Percentiles rank a stretch among this genome's conserved stretches.
Conservation (phyloP, 495 filamentous ascomycete species). For the Penicillium salamii region DNA sequence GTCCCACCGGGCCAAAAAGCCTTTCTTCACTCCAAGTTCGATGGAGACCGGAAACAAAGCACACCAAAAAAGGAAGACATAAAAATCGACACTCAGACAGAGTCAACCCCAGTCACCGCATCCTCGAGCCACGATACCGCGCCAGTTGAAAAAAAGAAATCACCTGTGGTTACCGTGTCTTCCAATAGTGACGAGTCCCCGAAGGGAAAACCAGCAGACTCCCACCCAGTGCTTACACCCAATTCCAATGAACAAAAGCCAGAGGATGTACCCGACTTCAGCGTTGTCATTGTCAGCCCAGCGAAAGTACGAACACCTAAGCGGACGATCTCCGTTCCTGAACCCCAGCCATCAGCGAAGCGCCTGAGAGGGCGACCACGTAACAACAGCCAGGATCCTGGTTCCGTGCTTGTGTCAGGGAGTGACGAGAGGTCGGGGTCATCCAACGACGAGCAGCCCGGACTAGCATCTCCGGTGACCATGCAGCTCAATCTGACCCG, state of each 20-base stretch:
- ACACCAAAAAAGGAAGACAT: not conserved
- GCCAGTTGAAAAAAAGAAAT: not conserved
- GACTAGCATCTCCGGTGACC: not conserved
- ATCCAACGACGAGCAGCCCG: not conserved
- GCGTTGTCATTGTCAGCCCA: conserved; percentile 19
- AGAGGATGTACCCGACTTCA: not conserved
- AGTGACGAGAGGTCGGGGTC: not conserved
- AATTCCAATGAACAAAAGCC: not conserved
- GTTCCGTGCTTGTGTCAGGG: not conserved
- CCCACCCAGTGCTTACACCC: not conserved
- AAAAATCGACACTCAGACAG: not conserved
- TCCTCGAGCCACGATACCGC: not conserved
- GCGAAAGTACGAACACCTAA: conserved; percentile 2
- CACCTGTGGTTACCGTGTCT: not conserved
- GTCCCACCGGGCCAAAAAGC: conserved; percentile 45
- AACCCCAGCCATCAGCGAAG: conserved; percentile 17
- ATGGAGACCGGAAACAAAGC: not conserved
- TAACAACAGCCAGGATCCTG: not conserved
- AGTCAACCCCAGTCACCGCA: not conserved
- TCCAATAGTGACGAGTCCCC: too few species aligned
- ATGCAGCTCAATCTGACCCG: not conserved
- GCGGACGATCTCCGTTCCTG: conserved; percentile 11
- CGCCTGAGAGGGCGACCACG: conserved; percentile 19
- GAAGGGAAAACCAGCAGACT: too few species aligned
- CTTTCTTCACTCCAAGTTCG: conserved; percentile 25